These are phyloP conservation scores for Sugiyamaella pinicola DNA, from an alignment of 1,139 yeast genomes.

Conservation along the genomic window DNA sequence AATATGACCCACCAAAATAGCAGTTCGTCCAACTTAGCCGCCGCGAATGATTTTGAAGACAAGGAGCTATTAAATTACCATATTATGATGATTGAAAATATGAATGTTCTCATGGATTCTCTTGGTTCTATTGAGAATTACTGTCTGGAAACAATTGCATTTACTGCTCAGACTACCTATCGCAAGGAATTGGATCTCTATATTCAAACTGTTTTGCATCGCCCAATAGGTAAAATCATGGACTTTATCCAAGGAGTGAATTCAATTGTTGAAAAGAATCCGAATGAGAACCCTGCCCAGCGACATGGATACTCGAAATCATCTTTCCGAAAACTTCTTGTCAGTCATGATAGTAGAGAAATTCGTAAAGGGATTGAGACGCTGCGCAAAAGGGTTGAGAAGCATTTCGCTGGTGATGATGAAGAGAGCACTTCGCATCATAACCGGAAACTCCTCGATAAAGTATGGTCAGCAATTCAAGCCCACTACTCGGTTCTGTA, in stretches of 20 bases:
- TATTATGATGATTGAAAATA: slow-evolving; percentile 64
- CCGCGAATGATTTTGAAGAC: slow-evolving; percentile 44
- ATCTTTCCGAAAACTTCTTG: slow-evolving; percentile 58
- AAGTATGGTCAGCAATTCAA: slow-evolving; percentile 56
- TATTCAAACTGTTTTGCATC: slow-evolving; percentile 54
- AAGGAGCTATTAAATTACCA: slow-evolving; percentile 61
- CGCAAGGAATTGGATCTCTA: slow-evolving; percentile 51
- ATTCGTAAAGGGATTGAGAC: slow-evolving; percentile 58
- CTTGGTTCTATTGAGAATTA: slow-evolving; percentile 36
- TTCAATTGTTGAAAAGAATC: slow-evolving; percentile 48
- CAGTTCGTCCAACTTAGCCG: slow-evolving; percentile 15
- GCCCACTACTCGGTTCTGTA: slow-evolving; percentile 52
- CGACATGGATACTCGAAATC: slow-evolving; percentile 67
- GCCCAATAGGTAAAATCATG: slow-evolving; percentile 64
- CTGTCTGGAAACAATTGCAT: slow-evolving; percentile 38
- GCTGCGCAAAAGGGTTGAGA: slow-evolving; percentile 58
- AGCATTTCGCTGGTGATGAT: slow-evolving; percentile 54
- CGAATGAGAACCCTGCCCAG: slow-evolving; percentile 52
- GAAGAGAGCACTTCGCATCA: slow-evolving; percentile 43
- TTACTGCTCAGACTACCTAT: slow-evolving; percentile 45
- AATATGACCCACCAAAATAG: slow-evolving; percentile 18
- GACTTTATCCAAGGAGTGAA: slow-evolving; percentile 70
- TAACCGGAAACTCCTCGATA: slow-evolving; percentile 49
- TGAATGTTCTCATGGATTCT: slow-evolving; percentile 59
- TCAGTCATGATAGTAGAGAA: slow-evolving; percentile 61